These are phyloP conservation scores for Aspergillus sp. DNA, from an alignment of 2,329 filamentous ascomycete species.

Conservation along the genomic window DNA sequence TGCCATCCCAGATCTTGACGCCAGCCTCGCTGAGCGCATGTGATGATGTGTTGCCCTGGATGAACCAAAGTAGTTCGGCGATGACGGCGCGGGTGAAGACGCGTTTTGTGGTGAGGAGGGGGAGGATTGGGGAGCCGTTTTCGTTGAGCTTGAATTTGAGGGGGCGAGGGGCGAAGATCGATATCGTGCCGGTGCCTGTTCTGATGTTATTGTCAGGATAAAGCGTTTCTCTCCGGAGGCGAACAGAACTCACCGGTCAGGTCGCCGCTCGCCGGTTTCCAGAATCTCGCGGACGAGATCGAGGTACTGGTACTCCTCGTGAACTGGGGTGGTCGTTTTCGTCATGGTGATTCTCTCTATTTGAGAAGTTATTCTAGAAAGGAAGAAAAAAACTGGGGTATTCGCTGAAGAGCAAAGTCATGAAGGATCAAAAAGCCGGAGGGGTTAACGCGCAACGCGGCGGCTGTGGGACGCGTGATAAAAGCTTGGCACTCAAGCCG, in stretches of 20 bases:
- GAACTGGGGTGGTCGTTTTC: conserved; percentile 43
- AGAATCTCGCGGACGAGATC: conserved; percentile 86
- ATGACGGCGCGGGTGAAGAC: conserved; percentile 91
- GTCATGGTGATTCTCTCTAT: not conserved
- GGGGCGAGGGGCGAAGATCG: conserved; percentile 83
- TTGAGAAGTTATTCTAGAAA: not conserved
- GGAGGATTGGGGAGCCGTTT: conserved; percentile 68
- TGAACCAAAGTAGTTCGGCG: conserved; percentile 94
- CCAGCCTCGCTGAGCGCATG: conserved; percentile 74
- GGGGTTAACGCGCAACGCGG: not conserved
- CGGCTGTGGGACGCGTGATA: not conserved
- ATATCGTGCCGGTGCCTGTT: conserved; percentile 90
- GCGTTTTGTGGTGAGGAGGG: conserved; percentile 95
- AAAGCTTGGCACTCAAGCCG: not conserved
- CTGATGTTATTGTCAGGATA: not conserved
- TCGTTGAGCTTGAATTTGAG: conserved; percentile 84
- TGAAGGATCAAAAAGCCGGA: not conserved
- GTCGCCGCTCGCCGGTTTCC: conserved; percentile 79
- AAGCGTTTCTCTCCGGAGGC: not conserved
- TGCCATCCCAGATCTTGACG: conserved; percentile 98
- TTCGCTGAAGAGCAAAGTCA: not conserved
- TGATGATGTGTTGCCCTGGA: conserved; percentile 82
- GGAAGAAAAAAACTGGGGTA: not conserved
- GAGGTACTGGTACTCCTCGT: conserved; percentile 95
- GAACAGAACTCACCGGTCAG: conserved; percentile 62